Evolutionary conservation across 305 asterid genomes (phyloP).

Genomic region (Salvia sclarea): DNA sequence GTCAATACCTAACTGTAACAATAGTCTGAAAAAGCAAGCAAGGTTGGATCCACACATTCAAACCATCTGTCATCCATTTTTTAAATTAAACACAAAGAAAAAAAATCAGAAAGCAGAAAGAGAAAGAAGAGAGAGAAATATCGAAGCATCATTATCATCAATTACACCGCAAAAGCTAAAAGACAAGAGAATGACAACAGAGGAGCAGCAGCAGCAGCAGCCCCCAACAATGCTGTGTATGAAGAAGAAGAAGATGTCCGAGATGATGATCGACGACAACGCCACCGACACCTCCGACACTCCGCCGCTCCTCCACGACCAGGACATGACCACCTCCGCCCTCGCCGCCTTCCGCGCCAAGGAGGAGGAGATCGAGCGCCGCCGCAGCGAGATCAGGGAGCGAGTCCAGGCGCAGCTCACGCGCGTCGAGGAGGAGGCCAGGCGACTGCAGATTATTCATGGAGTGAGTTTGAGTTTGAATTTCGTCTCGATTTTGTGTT

Average conservation of each 20-base stretch:
- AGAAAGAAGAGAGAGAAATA: constrained; percentile 38
- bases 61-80: too few relatives aligned
- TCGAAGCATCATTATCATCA: constrained; percentile 37
- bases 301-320: constrained; percentile 50
- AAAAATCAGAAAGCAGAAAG: too few relatives aligned
- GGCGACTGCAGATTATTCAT: constrained; percentile 58
- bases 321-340: constrained; percentile 69
- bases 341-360: constrained; percentile 59
- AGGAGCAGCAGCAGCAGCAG: constrained; percentile 41
- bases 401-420: constrained; percentile 65
- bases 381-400: constrained; percentile 55
- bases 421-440: constrained; percentile 73
- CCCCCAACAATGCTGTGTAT: constrained; percentile 37
- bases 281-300: constrained; percentile 34
- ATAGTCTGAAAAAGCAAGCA: too few relatives aligned
- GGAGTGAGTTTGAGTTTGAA: constrained; percentile 63
- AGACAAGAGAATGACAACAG: constrained; percentile 36
- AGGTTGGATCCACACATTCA: too few relatives aligned
- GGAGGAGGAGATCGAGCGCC: constrained; percentile 80
- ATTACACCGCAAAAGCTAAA: constrained; percentile 39
- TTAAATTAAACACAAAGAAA: too few relatives aligned
- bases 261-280: background rate
- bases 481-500: too few relatives aligned
- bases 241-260: constrained; percentile 38
- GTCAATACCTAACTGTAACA: too few relatives aligned